Conservation (phyloP, 306 rosid species). For the Glycyrrhiza uralensis region DNA sequence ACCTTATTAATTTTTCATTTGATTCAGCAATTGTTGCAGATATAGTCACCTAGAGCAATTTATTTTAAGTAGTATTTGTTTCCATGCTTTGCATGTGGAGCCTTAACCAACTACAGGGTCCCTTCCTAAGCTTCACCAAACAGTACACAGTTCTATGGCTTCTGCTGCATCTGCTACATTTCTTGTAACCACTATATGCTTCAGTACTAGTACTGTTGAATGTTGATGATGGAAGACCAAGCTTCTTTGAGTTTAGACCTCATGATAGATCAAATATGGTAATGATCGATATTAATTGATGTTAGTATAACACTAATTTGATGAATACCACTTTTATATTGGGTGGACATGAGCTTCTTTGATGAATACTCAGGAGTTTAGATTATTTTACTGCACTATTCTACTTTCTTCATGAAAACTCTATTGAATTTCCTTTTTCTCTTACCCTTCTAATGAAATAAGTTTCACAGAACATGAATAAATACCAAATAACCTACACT, state of each 20-base stretch:
- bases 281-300: conserved; percentile 31
- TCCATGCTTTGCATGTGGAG: conserved; percentile 65
- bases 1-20: background rate
- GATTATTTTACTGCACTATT: no score
- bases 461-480: no score
- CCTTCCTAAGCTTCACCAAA: conserved; percentile 56
- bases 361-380: no score
- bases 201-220: conserved; percentile 39
- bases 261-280: conserved; percentile 60
- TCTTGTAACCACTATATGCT: conserved; percentile 49
- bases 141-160: conserved; percentile 43
- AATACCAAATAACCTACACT: no score
- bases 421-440: no score
- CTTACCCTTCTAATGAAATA: no score
- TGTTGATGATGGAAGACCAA: conserved; percentile 52
- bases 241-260: conserved; percentile 78
- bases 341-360: background rate
- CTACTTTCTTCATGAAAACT: no score
- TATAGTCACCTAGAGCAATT: background rate
- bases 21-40: conserved; percentile 24
- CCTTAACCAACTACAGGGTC: conserved; percentile 98
- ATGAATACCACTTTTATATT: conserved; percentile 11
- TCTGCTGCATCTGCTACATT: conserved; percentile 43
- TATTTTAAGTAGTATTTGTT: conserved; percentile 16
- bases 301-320: background rate